Conservation (phyloP, 2,329 filamentous ascomycete species). For the Aurifilum marmelostoma region DNA sequence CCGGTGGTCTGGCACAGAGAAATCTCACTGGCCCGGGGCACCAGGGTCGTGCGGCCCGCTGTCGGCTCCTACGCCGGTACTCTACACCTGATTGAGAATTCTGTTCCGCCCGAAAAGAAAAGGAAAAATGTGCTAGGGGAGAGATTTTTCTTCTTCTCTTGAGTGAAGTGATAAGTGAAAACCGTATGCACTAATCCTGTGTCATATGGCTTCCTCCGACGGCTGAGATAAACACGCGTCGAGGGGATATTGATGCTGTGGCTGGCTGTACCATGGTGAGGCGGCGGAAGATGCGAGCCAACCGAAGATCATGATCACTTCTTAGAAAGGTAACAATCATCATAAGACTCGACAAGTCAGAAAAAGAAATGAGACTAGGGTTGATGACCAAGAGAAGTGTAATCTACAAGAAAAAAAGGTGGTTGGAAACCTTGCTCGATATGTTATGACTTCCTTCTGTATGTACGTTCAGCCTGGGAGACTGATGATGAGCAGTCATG, state of each 20-base stretch:
- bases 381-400: neutral
- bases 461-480: no score
- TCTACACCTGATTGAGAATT: neutral
- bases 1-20: neutral
- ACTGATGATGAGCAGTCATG: no score
- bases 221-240: neutral
- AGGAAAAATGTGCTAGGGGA: neutral
- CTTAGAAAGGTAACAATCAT: no score
- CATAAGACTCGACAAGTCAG: neutral
- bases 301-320: neutral
- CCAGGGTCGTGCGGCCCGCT: slow-evolving; percentile 5
- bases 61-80: neutral
- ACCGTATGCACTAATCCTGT: neutral
- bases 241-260: neutral
- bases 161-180: neutral
- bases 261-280: neutral
- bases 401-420: no score
- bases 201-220: neutral
- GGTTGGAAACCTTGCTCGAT: neutral
- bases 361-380: neutral
- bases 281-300: neutral
- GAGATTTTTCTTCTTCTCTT: neutral
- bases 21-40: neutral
- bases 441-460: no score
- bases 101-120: neutral